Conservation (phyloP, 176 grass and related monocot genomes). For the Themeda triandra region DNA sequence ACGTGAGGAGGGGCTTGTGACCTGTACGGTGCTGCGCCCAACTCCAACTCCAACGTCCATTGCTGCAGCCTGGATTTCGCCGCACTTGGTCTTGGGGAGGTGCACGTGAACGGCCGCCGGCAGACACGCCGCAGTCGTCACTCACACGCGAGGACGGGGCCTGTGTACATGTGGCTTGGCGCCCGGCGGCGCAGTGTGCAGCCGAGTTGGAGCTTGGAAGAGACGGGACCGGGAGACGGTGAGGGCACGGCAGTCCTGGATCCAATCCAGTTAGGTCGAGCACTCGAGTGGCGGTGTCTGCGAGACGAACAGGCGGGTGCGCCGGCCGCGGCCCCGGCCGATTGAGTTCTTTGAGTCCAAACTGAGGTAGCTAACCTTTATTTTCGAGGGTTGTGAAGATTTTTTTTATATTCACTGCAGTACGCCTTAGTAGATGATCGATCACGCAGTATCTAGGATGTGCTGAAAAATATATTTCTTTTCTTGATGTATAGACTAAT, state of each 20-base stretch:
- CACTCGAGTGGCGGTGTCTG: neutral
- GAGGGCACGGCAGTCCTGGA: neutral
- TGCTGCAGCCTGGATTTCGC: neutral
- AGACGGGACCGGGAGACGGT: neutral
- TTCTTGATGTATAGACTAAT: no score
- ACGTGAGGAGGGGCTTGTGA: neutral
- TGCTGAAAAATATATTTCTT: no score
- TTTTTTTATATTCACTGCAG: neutral
- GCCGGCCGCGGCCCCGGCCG: neutral
- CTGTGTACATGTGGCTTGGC: neutral
- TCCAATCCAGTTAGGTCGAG: neutral
- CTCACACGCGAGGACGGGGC: neutral
- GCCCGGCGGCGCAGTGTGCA: neutral
- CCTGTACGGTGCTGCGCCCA: neutral
- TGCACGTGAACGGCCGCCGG: neutral
- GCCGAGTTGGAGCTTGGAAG: no score
- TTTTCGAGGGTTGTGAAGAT: neutral
- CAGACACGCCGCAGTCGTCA: neutral
- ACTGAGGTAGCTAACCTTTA: neutral
- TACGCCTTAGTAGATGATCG: no score
- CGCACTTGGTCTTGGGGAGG: neutral
- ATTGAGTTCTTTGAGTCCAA: neutral
- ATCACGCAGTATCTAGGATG: no score
- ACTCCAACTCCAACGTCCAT: neutral
- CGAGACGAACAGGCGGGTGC: neutral